Evolutionary conservation across 495 filamentous ascomycete genomes (phyloP).

Genomic region (Podospora didyma): DNA sequence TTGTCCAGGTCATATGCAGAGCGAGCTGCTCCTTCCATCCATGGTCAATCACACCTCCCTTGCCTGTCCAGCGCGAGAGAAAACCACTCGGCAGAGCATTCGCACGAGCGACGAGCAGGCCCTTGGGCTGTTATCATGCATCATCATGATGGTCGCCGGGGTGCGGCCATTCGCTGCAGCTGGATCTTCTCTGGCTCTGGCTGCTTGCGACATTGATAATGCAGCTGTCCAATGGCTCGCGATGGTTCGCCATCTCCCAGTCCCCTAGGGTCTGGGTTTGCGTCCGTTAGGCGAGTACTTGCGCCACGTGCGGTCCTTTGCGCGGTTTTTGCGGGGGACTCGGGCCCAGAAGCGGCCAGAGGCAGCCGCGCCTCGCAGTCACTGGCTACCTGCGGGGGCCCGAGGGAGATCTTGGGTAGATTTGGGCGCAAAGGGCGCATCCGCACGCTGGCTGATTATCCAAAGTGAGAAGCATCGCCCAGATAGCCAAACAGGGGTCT

Average conservation of each 20-base stretch:
- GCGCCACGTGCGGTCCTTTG: neutral
- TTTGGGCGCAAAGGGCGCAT: slow-evolving; percentile 19
- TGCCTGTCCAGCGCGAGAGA: neutral
- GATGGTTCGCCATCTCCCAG: too few relatives aligned
- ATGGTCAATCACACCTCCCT: neutral
- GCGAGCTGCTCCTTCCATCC: neutral
- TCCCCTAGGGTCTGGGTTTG: too few relatives aligned
- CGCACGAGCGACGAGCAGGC: too few relatives aligned
- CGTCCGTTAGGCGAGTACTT: neutral
- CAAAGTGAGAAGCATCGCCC: slow-evolving; percentile 7
- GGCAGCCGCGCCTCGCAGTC: neutral
- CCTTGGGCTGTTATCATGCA: too few relatives aligned
- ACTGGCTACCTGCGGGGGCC: neutral
- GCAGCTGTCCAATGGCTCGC: too few relatives aligned
- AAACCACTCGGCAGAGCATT: too few relatives aligned
- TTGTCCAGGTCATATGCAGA: too few relatives aligned
- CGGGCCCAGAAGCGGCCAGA: too few relatives aligned
- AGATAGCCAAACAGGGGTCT: slow-evolving; percentile 13
- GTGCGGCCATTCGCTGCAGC: neutral
- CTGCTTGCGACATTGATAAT: too few relatives aligned
- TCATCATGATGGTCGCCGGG: too few relatives aligned
- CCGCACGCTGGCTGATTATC: slow-evolving; percentile 10
- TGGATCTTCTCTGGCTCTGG: too few relatives aligned
- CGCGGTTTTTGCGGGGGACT: too few relatives aligned
- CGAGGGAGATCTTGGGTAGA: slow-evolving; percentile 12